Evolutionary conservation across 768 basidiomycete species (phyloP), one percentile per base, ranked within the genome.

Genomic region (Auriscalpium vulgare): DNA sequence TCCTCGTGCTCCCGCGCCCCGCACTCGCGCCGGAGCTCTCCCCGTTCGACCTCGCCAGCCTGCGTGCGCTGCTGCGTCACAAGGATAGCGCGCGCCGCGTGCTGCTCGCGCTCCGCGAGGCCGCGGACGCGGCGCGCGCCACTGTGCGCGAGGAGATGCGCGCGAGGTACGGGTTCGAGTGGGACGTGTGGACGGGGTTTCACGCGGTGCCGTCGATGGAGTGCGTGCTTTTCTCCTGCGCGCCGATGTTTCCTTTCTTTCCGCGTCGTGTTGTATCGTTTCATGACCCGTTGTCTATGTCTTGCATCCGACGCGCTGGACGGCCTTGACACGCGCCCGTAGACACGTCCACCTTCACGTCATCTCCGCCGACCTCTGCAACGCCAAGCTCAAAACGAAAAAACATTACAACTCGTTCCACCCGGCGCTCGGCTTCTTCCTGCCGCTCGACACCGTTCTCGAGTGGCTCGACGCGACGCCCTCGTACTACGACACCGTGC

Each of bases 391-490:
- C 74, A 95, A 94, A 72, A 79, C 75, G 54, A 97, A 95, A 75
- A 89, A 87, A 65, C 94, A 97, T 62, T 89, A 91, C 71, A 94
- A 95, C 64, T 88, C 90, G 6, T 97, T 95, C 71, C 85, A 88
- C 63, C 93, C 93, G 0, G 80, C 81, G 49, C 74, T 80, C 17
- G 91, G 89, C 1, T 95, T 91, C 71, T 95, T 95, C 71, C 65
- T 95, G 3, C 79, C 84, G 58, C 70, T 94, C 16, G 76, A 83
- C 51, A 83, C 91, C 10, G 86, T 95, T n/a, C 71, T 89, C 46
- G 76, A 79, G 2, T 93, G 91, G 91, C 85, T 90, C 57, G 87
- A 87, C 34, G 80, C 80, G 13, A 80, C 78, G 16, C 73, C 78
- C 1, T 77, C 79, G 0, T 84, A 76, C 64, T 85, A 74, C 63